Evolutionary conservation across 306 rosid species (phyloP).

Genomic region (Pyrus communis): DNA sequence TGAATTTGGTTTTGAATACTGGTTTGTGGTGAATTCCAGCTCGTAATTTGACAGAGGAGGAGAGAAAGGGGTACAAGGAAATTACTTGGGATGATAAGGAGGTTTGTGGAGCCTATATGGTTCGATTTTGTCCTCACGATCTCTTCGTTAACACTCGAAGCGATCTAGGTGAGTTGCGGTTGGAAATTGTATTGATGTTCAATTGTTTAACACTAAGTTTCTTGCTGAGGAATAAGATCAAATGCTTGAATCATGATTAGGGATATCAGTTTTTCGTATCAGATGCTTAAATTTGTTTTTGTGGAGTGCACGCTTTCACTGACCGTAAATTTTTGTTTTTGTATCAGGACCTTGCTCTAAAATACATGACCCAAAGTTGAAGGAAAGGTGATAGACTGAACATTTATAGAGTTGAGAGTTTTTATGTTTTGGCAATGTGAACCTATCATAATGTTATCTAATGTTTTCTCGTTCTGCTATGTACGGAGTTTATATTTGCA

Average conservation of each 20-base stretch:
- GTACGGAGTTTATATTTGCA: background rate
- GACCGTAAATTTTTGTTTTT: background rate
- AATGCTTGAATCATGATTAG: background rate
- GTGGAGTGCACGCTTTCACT: background rate
- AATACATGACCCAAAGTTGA: conserved; percentile 88
- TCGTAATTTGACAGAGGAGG: conserved; percentile 91
- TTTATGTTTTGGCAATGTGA: background rate
- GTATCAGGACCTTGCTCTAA: conserved; percentile 79
- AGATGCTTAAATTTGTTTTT: background rate
- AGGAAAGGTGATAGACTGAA: conserved; percentile 62
- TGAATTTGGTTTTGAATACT: background rate
- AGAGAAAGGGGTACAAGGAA: conserved; percentile 81
- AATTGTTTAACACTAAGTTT: background rate
- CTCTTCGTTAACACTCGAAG: conserved; percentile 95
- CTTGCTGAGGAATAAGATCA: background rate
- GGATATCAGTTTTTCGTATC: background rate
- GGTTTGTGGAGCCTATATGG: conserved; percentile 88
- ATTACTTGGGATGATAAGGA: conserved; percentile 88
- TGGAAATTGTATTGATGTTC: background rate
- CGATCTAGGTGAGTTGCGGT: conserved; percentile 67
- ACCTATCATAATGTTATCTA: background rate
- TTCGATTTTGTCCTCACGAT: conserved; percentile 98
- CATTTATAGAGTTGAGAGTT: background rate
- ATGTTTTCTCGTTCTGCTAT: background rate
- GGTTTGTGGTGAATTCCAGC: conserved; percentile 38